Evolutionary conservation across 331 rosid genomes (phyloP).

Genomic region (Malus hybrid): DNA sequence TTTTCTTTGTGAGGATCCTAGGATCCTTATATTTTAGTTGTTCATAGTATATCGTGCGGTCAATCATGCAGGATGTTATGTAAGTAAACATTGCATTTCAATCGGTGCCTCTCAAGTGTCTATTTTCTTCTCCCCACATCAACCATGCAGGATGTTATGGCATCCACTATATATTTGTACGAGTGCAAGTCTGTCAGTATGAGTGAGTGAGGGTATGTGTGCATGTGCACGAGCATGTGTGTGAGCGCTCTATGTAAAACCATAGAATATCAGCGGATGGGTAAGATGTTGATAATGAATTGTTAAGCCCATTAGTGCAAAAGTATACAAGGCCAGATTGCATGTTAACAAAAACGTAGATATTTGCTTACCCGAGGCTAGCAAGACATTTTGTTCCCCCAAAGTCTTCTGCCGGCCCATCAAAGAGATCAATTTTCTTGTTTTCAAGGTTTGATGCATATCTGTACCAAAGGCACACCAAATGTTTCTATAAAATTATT

Average conservation of each 20-base stretch:
- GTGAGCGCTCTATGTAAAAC: not conserved
- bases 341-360: not conserved
- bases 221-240: not conserved
- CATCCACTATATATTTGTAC: too few relatives aligned
- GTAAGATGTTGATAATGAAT: not conserved
- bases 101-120: not conserved
- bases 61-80: too few relatives aligned
- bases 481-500: not conserved
- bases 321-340: not conserved
- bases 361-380: slow-evolving; percentile 54
- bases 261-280: not conserved
- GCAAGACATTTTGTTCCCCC: slow-evolving; percentile 74
- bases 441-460: slow-evolving; percentile 56
- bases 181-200: too few relatives aligned
- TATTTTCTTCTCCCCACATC: not conserved
- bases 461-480: slow-evolving; percentile 24
- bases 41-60: too few relatives aligned
- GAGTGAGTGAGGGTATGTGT: not conserved
- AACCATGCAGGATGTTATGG: too few relatives aligned
- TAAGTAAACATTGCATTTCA: not conserved
- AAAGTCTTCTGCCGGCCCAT: slow-evolving; percentile 54
- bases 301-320: not conserved
- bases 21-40: too few relatives aligned
- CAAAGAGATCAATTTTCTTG: slow-evolving; percentile 77
- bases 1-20: too few relatives aligned